phyloP scores from a whole-genome alignment of 2,329 filamentous ascomycete genomes.

The Phialophora macrospora region DNA sequence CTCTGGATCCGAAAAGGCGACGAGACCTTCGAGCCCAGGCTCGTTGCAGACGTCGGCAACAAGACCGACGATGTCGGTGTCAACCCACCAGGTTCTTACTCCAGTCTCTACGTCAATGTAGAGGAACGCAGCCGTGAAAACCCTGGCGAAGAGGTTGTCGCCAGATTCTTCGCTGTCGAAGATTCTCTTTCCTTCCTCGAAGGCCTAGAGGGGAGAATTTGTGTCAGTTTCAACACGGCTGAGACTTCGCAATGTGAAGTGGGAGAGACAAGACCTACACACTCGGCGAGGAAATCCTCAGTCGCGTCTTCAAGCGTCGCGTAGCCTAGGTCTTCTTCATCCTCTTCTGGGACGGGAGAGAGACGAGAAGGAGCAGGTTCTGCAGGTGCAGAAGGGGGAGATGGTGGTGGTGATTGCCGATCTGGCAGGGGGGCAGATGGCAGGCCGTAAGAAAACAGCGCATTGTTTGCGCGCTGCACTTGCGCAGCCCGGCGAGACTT shows the following conservation, averaged over 20 bases:
- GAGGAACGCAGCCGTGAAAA: conserved; percentile 8
- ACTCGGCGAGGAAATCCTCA: neutral
- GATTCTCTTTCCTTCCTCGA: neutral
- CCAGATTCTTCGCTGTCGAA: conserved; percentile 7
- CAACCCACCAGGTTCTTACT: conserved; percentile 3
- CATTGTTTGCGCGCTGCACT: conserved; percentile 12
- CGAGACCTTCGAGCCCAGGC: neutral
- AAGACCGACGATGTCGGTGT: neutral
- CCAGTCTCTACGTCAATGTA: conserved; percentile 5
- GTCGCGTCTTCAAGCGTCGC: neutral
- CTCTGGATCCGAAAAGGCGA: neutral
- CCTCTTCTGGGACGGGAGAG: neutral
- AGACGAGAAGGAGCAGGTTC: neutral
- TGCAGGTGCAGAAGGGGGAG: neutral
- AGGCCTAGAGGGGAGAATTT: conserved; percentile 7
- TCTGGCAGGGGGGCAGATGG: neutral
- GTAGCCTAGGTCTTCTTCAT: neutral
- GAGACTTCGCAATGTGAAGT: neutral
- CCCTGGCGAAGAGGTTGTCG: neutral
- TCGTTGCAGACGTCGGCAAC: neutral
- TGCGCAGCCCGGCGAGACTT: conserved; percentile 12
- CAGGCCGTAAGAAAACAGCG: conserved; percentile 21
- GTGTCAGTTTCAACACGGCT: conserved; percentile 1
- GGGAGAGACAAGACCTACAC: neutral
- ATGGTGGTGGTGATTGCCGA: conserved; percentile 6